Evolutionary conservation across 306 rosid genomes (phyloP), one percentile per base, ranked within the genome.

Genomic region (cucumber (Cucumis sativus)): DNA sequence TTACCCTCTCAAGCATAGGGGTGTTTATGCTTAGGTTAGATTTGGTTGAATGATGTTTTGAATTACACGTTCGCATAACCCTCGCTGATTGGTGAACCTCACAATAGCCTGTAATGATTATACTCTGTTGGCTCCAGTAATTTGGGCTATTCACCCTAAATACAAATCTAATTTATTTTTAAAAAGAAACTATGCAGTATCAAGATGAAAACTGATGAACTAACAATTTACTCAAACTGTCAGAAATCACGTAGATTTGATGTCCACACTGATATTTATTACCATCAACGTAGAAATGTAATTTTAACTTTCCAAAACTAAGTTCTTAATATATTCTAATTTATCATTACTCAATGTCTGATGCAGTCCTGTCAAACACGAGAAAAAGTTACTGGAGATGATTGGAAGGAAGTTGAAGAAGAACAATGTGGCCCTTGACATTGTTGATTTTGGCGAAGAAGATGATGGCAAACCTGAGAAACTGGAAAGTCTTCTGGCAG

Each of bases 341-440:
- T 25, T 64, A 60, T 20, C 75, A 16, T 80, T 40, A 43, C 70
- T 63, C 62, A 28, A 11, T 84, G 77, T 37, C 68, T 59, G 77
- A 81, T 74, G 47, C 84, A 94, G 98, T 80, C 88, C 89, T 66
- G 79, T 91, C 76, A 90, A 91, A 67, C 91, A 89, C 37, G 98
- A 90, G 37, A 90, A 94, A 79, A 94, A 93, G 87, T 6, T 78
- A 61, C 81, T 94, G 84, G 98, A 94, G 84, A 82, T 85, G 89
- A 91, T 94, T 20, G 97, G 98, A 64, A 87, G 88, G 77, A 94
- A 88, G 86, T 82, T 94, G 81, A 94, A 94, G 81, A 94, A 94
- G 87, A 94, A 94, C 75, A 94, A 92, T 51, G 97, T 94, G 60
- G 92, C 98, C 49, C 96, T 94, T 45, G 97, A 94, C 84, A 90